A percentile compares a stretch with the other conserved stretches of the same genome.
Conservation (phyloP, 768 basidiomycete genomes). For the Leucocoprinus leucothites region DNA sequence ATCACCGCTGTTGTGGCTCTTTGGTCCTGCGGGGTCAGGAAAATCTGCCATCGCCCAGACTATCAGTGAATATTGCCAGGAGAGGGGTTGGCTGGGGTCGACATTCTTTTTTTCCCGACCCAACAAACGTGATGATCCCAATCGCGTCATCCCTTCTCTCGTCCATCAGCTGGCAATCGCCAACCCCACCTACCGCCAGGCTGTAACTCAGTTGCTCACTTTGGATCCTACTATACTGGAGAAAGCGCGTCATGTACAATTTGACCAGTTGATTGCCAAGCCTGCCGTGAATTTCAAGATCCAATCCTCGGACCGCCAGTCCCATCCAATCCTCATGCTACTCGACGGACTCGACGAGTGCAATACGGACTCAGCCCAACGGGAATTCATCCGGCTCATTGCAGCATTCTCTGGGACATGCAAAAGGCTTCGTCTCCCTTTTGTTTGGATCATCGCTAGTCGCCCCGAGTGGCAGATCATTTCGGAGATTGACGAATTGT, state of each 20-base stretch:
- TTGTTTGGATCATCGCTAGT: background rate
- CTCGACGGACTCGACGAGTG: too few relatives aligned
- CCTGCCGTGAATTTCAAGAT: too few relatives aligned
- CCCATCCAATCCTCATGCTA: background rate
- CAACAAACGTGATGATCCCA: background rate
- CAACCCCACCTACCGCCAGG: background rate
- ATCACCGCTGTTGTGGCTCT: conserved; percentile 4
- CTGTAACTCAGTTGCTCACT: background rate
- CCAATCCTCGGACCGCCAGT: too few relatives aligned
- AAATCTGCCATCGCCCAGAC: conserved; percentile 14
- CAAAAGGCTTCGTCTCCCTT: background rate
- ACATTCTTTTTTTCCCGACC: too few relatives aligned
- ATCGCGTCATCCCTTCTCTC: background rate
- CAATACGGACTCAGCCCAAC: background rate
- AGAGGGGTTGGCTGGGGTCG: too few relatives aligned
- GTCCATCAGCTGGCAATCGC: background rate
- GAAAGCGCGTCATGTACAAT: background rate
- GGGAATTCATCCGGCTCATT: background rate
- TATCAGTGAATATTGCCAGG: background rate
- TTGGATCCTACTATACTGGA: background rate
- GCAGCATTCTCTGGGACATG: background rate
- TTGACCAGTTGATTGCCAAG: background rate
- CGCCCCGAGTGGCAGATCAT: background rate
- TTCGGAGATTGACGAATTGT: background rate
- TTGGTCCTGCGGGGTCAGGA: conserved; percentile 11